A percentile compares a stretch with the other conserved stretches of the same genome.
Conservation (phyloP, 225 moss, liverwort and hornwort genomes). For the Marchantia paleacea region DNA sequence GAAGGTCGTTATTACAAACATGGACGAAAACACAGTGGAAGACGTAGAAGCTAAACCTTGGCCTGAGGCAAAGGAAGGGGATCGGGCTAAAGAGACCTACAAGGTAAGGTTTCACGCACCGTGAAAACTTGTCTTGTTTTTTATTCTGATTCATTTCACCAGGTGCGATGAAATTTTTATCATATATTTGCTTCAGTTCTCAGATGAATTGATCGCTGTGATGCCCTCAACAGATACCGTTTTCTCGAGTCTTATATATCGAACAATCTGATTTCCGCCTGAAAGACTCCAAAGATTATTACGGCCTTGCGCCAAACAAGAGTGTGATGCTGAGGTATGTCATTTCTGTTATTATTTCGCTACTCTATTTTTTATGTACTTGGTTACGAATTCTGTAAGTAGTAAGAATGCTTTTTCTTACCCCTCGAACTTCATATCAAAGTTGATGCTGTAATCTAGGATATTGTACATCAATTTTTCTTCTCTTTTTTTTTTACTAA, state of each 20-base stretch:
- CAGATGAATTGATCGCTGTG: neutral
- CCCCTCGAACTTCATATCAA: no score
- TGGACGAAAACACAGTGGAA: conserved; percentile 62
- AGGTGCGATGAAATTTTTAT: neutral
- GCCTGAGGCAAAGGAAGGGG: conserved; percentile 80
- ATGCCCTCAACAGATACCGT: conserved; percentile 56
- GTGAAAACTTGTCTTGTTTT: neutral
- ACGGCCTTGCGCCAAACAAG: conserved; percentile 93
- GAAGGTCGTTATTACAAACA: conserved; percentile 82
- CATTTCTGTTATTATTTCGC: neutral
- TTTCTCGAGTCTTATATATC: conserved; percentile 81
- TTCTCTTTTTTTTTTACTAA: no score
- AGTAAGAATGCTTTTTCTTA: no score
- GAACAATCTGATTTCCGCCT: conserved; percentile 88
- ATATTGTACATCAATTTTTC: no score
- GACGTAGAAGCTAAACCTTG: conserved; percentile 88
- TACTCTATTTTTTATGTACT: no score
- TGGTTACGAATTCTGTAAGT: no score
- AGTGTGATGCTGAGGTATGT: conserved; percentile 87
- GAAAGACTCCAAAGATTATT: conserved; percentile 95
- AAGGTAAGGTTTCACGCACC: conserved; percentile 47
- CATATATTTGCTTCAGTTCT: neutral
- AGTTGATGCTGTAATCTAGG: no score
- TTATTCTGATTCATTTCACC: neutral
- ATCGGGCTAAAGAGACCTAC: conserved; percentile 56